These are phyloP conservation scores for Myriosclerotinia curreyana DNA, from an alignment of 2,329 filamentous ascomycete genomes.

Conservation along the genomic window DNA sequence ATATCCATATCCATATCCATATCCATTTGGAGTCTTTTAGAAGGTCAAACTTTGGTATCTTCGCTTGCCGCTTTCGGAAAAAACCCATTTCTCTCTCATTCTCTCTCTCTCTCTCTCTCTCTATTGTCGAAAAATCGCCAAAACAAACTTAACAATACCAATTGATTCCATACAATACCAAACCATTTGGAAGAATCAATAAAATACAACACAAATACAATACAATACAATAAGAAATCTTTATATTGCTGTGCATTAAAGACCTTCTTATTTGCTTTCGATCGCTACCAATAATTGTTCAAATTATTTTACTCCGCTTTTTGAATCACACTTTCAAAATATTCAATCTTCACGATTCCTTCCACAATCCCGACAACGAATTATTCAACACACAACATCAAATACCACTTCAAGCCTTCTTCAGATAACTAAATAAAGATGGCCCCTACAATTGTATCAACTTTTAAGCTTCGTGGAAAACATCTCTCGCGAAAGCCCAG, in stretches of 20 bases:
- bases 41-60: background rate
- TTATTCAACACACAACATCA: background rate
- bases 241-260: constrained; percentile 4
- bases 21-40: no score
- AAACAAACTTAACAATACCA: constrained; percentile 2
- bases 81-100: background rate
- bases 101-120: no score
- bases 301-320: background rate
- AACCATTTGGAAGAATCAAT: background rate
- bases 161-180: background rate
- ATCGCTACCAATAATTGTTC: constrained; percentile 6
- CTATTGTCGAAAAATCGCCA: constrained; percentile 11
- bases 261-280: constrained; percentile 2
- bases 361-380: background rate
- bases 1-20: no score
- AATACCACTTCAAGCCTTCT: background rate
- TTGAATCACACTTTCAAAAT: constrained; percentile 2
- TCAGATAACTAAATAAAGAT: background rate
- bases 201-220: background rate
- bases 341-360: background rate
- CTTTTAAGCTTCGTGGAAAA: background rate
- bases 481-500: background rate
- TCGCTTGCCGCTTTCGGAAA: constrained; percentile 18
- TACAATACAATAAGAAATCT: background rate
- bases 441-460: background rate